Conservation (phyloP, 495 filamentous ascomycete genomes). For the Clavariopsis aquatica region DNA sequence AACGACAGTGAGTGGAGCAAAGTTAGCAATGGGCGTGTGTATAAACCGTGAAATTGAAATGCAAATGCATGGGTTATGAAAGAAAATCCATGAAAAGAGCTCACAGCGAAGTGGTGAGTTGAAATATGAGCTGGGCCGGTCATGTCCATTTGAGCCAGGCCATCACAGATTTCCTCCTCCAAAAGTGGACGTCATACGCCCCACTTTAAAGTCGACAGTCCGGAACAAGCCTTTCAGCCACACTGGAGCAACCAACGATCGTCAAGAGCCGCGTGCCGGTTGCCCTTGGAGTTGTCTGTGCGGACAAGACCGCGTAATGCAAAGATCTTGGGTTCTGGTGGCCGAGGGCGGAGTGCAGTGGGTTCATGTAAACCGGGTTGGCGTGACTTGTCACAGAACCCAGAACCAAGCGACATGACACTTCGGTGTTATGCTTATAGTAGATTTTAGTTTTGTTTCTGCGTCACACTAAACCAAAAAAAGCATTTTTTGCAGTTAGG, state of each 20-base stretch:
- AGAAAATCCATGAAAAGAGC: not conserved
- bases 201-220: not conserved
- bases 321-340: not conserved
- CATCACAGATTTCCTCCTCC: not conserved
- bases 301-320: conserved; percentile 1
- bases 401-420: too few relatives aligned
- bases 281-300: not conserved
- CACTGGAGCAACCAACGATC: conserved; percentile 2
- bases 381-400: too few relatives aligned
- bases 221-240: conserved; percentile 13
- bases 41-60: not conserved
- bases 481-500: too few relatives aligned
- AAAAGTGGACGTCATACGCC: conserved; percentile 13
- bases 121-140: not conserved
- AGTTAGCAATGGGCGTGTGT: too few relatives aligned
- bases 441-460: too few relatives aligned
- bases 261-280: not conserved
- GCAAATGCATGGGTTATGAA: not conserved
- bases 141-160: not conserved
- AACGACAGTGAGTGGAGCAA: not conserved
- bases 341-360: too few relatives aligned
- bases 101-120: not conserved
- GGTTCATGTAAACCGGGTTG: too few relatives aligned
- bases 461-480: too few relatives aligned
- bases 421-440: too few relatives aligned